Percentiles rank a stretch among this genome's conserved stretches.
These are phyloP conservation scores for Coniophora puteana DNA, from an alignment of 1,284 basidiomycete species.

Conservation along the genomic window DNA sequence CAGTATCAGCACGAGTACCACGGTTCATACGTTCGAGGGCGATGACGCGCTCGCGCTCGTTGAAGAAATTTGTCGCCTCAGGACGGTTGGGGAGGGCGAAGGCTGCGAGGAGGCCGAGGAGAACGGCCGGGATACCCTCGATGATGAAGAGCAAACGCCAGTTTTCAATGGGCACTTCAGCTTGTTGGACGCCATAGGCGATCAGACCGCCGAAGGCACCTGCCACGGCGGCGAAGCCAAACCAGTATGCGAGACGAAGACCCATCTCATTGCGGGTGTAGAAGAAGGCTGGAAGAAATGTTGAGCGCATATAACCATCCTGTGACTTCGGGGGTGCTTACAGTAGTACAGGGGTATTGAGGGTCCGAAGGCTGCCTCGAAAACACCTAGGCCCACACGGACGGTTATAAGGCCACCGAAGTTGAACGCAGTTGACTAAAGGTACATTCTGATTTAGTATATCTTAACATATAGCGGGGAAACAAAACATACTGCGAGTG, in stretches of 20 bases:
- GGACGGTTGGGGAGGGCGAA: slow-evolving; percentile 76
- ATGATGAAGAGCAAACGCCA: slow-evolving; percentile 77
- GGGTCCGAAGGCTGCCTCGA: slow-evolving; percentile 73
- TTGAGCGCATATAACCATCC: neutral
- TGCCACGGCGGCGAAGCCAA: slow-evolving; percentile 75
- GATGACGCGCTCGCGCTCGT: slow-evolving; percentile 66
- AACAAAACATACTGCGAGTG: slow-evolving; percentile 51
- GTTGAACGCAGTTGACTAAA: slow-evolving; percentile 56
- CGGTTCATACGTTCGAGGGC: slow-evolving; percentile 74
- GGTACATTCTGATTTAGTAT: neutral
- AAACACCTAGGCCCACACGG: slow-evolving; percentile 62
- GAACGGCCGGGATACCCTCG: slow-evolving; percentile 67
- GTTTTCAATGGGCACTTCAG: slow-evolving; percentile 40
- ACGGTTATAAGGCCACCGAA: slow-evolving; percentile 54
- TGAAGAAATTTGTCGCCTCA: slow-evolving; percentile 68
- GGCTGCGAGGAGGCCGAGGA: slow-evolving; percentile 66
- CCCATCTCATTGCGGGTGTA: slow-evolving; percentile 74
- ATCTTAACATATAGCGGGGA: neutral
- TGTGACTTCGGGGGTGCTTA: slow-evolving; percentile 28
- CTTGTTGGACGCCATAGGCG: slow-evolving; percentile 68
- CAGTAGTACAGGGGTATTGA: slow-evolving; percentile 74
- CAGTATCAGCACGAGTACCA: slow-evolving; percentile 61
- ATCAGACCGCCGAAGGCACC: slow-evolving; percentile 79
- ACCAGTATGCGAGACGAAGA: slow-evolving; percentile 74
- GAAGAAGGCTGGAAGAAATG: slow-evolving; percentile 50